Conservation (phyloP, 1,139 yeast genomes). For the Yamadazyma diospyri region DNA sequence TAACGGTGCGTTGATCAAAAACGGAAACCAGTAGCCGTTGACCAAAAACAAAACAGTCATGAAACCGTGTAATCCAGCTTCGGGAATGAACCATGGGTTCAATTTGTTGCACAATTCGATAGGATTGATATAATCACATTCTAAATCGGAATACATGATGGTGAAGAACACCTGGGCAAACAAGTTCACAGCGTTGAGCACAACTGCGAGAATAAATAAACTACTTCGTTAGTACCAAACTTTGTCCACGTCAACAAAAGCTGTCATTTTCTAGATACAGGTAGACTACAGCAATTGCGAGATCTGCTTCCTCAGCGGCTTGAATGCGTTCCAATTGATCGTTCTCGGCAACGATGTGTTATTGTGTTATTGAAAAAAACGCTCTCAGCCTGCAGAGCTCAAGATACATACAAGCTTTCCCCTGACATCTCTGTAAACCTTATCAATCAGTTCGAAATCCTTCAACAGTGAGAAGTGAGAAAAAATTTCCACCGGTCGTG, state of each 20-base stretch:
- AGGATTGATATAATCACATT: conserved; percentile 94
- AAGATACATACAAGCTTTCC: conserved; percentile 33
- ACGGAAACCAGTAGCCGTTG: conserved; percentile 92
- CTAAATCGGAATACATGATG: conserved; percentile 89
- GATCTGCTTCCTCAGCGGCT: too few species aligned
- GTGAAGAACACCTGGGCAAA: conserved; percentile 91
- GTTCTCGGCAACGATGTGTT: too few species aligned
- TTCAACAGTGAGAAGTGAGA: conserved; percentile 1
- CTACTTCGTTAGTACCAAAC: conserved; percentile 30
- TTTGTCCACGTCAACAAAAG: too few species aligned
- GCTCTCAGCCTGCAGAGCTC: too few species aligned
- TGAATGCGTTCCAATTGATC: too few species aligned
- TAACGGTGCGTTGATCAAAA: conserved; percentile 81
- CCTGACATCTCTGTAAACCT: conserved; percentile 20
- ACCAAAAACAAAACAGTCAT: conserved; percentile 69
- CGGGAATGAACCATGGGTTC: conserved; percentile 88
- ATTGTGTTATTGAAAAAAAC: too few species aligned
- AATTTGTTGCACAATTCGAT: conserved; percentile 92
- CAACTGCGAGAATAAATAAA: conserved; percentile 80
- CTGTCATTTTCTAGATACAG: neutral
- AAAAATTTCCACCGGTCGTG: conserved; percentile 7
- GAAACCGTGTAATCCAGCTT: conserved; percentile 79
- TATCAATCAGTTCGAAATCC: conserved; percentile 2
- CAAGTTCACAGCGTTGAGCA: conserved; percentile 80
- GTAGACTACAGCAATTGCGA: too few species aligned